phyloP scores from a whole-genome alignment of 2,329 filamentous ascomycete species.

The Zasmidium angulare region DNA sequence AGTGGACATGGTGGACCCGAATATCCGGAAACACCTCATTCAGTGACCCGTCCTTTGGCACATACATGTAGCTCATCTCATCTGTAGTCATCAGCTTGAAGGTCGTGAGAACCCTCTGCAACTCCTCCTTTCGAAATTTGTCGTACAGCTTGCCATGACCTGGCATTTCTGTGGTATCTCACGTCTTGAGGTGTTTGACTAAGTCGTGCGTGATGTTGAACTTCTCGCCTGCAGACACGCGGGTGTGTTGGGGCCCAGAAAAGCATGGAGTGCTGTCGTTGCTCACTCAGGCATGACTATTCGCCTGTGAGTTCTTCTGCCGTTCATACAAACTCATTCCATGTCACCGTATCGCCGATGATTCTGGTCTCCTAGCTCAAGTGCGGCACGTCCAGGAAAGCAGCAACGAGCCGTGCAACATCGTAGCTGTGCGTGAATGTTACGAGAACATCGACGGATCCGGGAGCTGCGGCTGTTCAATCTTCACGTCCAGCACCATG shows the following conservation, averaged over 20 bases:
- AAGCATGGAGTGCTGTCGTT: too few species aligned
- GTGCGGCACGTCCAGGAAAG: slow-evolving; percentile 38
- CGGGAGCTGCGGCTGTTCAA: slow-evolving; percentile 3
- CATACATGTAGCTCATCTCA: background rate
- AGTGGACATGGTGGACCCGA: too few species aligned
- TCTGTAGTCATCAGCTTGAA: slow-evolving; percentile 7
- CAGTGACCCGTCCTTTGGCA: slow-evolving; percentile 7
- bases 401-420: slow-evolving; percentile 46
- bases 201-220: slow-evolving; percentile 3
- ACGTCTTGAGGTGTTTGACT: slow-evolving; percentile 3
- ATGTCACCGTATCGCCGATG: slow-evolving; percentile 15
- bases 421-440: slow-evolving; percentile 50
- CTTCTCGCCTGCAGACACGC: background rate
- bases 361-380: slow-evolving; percentile 45
- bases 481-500: slow-evolving; percentile 9
- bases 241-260: background rate
- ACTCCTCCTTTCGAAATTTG: background rate
- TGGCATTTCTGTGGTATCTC: slow-evolving; percentile 12
- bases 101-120: background rate
- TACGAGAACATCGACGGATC: background rate
- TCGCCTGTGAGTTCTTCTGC: background rate
- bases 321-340: slow-evolving; percentile 11
- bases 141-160: slow-evolving; percentile 1
- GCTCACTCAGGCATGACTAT: background rate
- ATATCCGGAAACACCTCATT: slow-evolving; percentile 20